These are phyloP conservation scores for Phoma sp. DNA, from an alignment of 2,329 filamentous ascomycete species.

Conservation along the genomic window DNA sequence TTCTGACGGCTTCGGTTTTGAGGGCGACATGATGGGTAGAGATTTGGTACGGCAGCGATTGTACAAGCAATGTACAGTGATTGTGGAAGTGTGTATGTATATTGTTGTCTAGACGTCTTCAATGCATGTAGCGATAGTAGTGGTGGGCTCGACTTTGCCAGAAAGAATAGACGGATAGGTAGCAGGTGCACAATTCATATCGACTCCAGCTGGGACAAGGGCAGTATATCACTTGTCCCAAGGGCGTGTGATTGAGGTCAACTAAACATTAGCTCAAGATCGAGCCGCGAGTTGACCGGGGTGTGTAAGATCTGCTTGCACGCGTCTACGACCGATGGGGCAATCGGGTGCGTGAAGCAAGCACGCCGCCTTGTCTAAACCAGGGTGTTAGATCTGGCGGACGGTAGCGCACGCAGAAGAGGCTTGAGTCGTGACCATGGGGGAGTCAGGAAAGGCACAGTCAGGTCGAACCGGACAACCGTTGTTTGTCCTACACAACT, in stretches of 20 bases:
- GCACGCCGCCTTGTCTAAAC: conserved; percentile 30
- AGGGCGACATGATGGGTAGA: conserved; percentile 58
- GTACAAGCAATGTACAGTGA: conserved; percentile 5
- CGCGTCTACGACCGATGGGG: conserved; percentile 36
- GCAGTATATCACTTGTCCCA: conserved; percentile 37
- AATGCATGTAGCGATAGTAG: conserved; percentile 15
- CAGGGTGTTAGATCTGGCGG: conserved; percentile 28
- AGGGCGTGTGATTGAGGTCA: conserved; percentile 38
- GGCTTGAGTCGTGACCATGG: conserved; percentile 36
- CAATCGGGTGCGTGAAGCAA: conserved; percentile 38
- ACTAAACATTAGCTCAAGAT: conserved; percentile 40
- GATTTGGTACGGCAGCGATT: conserved; percentile 9
- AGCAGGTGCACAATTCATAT: conserved; percentile 15
- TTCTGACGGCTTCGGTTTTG: conserved; percentile 69
- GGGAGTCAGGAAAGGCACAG: conserved; percentile 32
- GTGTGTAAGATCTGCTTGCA: conserved; percentile 27
- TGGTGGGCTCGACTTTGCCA: not conserved
- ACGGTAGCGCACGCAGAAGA: conserved; percentile 24
- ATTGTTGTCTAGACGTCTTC: conserved; percentile 1
- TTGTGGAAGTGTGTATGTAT: conserved; percentile 5
- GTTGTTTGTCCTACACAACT: conserved; percentile 32
- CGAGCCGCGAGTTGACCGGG: conserved; percentile 38
- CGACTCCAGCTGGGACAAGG: conserved; percentile 27
- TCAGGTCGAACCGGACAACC: conserved; percentile 27
- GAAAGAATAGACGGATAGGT: conserved; percentile 16